Conservation (phyloP, 345 rosid species). For the Litchi chinensis region DNA sequence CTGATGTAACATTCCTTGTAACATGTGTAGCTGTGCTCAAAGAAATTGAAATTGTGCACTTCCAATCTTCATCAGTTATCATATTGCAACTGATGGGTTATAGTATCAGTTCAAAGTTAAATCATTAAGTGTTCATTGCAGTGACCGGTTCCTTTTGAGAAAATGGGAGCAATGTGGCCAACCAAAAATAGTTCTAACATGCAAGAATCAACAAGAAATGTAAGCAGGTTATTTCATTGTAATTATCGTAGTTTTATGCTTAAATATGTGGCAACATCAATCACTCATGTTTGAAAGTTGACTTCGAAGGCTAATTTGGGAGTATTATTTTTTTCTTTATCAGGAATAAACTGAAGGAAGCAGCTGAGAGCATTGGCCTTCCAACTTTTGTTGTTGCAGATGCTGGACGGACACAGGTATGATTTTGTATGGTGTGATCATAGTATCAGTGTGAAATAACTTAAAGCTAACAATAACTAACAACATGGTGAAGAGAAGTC, state of each 20-base stretch:
- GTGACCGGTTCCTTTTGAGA: constrained; percentile 66
- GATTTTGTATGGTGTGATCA: background rate
- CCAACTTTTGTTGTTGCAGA: constrained; percentile 94
- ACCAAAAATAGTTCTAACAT: constrained; percentile 83
- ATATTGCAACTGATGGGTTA: constrained; percentile 5
- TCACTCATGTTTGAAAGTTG: background rate
- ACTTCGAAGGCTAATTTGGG: background rate
- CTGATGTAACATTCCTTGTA: background rate
- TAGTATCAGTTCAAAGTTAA: constrained; percentile 17
- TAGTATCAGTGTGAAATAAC: background rate
- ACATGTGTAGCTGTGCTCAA: background rate
- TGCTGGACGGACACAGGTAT: constrained; percentile 92
- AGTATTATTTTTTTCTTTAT: constrained; percentile 8
- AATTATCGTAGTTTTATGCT: constrained; percentile 12
- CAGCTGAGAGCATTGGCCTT: constrained; percentile 79
- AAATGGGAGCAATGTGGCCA: constrained; percentile 87
- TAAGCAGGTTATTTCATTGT: constrained; percentile 54
- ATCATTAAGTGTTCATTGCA: constrained; percentile 33
- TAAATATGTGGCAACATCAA: background rate
- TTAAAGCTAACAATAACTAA: background rate
- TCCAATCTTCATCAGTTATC: background rate
- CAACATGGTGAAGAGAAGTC: background rate
- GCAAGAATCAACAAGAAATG: constrained; percentile 92
- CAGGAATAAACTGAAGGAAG: constrained; percentile 78
- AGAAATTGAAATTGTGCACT: background rate